Evolutionary conservation across 495 filamentous ascomycete species (phyloP).

Genomic region (Aspergillus sclerotiicarbonarius): DNA sequence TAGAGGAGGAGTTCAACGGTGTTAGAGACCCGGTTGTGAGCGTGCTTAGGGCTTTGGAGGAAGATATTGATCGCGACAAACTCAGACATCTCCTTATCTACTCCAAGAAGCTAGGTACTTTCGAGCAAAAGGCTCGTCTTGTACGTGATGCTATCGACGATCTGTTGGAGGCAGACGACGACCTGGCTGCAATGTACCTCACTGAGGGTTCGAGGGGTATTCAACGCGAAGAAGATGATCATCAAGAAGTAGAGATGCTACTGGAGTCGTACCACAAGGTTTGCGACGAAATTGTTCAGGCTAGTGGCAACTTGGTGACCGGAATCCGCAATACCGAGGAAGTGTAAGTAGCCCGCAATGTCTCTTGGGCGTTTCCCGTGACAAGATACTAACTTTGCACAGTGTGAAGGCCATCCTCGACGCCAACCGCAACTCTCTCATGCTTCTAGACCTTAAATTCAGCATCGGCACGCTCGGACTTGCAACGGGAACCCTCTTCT

Average conservation of each 20-base stretch:
- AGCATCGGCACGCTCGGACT: slow-evolving; percentile 91
- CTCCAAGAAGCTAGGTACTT: slow-evolving; percentile 92
- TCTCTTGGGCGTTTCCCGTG: slow-evolving; percentile 4
- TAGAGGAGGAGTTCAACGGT: slow-evolving; percentile 91
- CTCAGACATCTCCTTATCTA: slow-evolving; percentile 85
- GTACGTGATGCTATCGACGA: slow-evolving; percentile 96
- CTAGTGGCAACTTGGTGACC: slow-evolving; percentile 87
- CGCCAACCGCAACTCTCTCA: slow-evolving; percentile 94
- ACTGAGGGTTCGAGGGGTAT: slow-evolving; percentile 78
- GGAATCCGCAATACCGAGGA: slow-evolving; percentile 97
- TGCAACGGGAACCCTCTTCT: slow-evolving; percentile 88
- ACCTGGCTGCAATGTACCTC: slow-evolving; percentile 92
- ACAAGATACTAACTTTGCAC: slow-evolving; percentile 7
- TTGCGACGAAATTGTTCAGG: slow-evolving; percentile 95
- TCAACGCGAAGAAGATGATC: slow-evolving; percentile 76
- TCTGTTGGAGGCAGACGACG: slow-evolving; percentile 95
- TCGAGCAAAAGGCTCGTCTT: slow-evolving; percentile 93
- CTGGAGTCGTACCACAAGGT: slow-evolving; percentile 97
- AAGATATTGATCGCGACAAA: slow-evolving; percentile 95
- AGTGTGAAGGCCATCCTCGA: slow-evolving; percentile 97
- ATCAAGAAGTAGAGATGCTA: slow-evolving; percentile 95
- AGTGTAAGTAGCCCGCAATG: slow-evolving; percentile 60
- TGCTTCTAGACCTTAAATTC: slow-evolving; percentile 96
- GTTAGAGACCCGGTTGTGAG: slow-evolving; percentile 88
- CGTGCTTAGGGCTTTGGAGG: slow-evolving; percentile 85